Evolutionary conservation across 345 rosid species (phyloP), one percentile per base, ranked within the genome.

Genomic region (Litchi chinensis): DNA sequence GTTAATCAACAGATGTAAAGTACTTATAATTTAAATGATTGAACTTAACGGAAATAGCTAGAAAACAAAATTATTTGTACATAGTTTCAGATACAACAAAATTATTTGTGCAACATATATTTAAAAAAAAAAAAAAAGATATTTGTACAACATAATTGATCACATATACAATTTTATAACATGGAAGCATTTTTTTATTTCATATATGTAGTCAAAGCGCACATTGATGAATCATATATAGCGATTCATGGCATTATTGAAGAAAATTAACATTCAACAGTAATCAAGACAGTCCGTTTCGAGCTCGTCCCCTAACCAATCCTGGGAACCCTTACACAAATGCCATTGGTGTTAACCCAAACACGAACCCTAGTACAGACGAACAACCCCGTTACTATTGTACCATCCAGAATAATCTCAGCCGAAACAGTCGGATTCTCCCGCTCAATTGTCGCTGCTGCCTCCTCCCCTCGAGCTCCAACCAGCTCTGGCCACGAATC

Each of bases 341-440:
- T 68, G 32, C 77, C 79, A 22, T 3, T 40, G 11, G 73, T 57
- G 78, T 82, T 40, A 19, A 82, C 78, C 73, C 77, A 70, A 16
- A 82, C 84, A 13, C 76, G 73, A 65, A 82, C 84, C 72, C 79
- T 78, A 3, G 52, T 60, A 76, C 84, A 78, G 0, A 40, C 65
- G 66, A 78, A 74, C 21, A 62, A 40, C 5, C 6, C 15, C 2
- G 67, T 48, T 0, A 78, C 73, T 3, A 10, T 1, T 8, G 81
- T 39, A 12, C 79, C 81, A 28, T 82, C 84, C 32, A 64, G 18
- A 10, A 82, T 43, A 18, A 76, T 70, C 11, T 2, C 13, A 57
- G 84, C 79, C 21, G 15, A 11, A 4, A 82, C 84, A 0, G 48
- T 11, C 1, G 76, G 84, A 72, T 82, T 82, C 67, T 82, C 69